Evolutionary conservation across 225 moss, liverwort and hornwort genomes (phyloP), one percentile per base, ranked within the genome.

Genomic region (Thuidium tamariscinum): DNA sequence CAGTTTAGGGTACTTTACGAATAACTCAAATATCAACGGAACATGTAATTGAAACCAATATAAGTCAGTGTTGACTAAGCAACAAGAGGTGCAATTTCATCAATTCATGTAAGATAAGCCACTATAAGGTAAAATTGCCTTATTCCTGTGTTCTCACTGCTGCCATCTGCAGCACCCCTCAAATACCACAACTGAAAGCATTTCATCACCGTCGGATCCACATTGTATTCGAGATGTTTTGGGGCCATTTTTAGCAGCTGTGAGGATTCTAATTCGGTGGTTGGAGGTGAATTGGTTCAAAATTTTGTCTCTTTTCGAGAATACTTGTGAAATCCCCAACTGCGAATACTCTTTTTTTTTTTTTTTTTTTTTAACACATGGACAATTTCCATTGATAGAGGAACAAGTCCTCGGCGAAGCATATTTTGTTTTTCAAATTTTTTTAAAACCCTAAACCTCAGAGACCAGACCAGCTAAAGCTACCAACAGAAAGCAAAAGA

Each of bases 1-100:
- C n/a, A n/a, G n/a, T n/a, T n/a, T n/a, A n/a, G n/a, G n/a, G n/a
- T n/a, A n/a, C n/a, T n/a, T n/a, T n/a, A n/a, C n/a, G n/a, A n/a
- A n/a, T n/a, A n/a, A n/a, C n/a, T n/a, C n/a, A n/a, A 16, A 44
- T 5, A 70, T 2, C 16, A 27, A 0, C 1, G 0, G 1, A 9
- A 10, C 2, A 42, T 16, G 5, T 9, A 2, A 68, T 44, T 44
- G 71, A 71, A 71, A 71, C 5, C 5, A 29, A 0, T 44, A 9
- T 9, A 10, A 10, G 5, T 0, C 1, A 0, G 5, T 0, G 1
- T 44, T 29, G 17, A 44, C 9, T 17, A 1, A 32, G 41, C 25
- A 39, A 5, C 12, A 74, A 74, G 8, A 12, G 11, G 2, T 74
- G 5, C 32, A 74, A 5, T 74, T 49, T 49, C 1, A 1, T 74